phyloP scores from a whole-genome alignment of 2,329 filamentous ascomycete genomes.

The Rutstroemia sydowiana region DNA sequence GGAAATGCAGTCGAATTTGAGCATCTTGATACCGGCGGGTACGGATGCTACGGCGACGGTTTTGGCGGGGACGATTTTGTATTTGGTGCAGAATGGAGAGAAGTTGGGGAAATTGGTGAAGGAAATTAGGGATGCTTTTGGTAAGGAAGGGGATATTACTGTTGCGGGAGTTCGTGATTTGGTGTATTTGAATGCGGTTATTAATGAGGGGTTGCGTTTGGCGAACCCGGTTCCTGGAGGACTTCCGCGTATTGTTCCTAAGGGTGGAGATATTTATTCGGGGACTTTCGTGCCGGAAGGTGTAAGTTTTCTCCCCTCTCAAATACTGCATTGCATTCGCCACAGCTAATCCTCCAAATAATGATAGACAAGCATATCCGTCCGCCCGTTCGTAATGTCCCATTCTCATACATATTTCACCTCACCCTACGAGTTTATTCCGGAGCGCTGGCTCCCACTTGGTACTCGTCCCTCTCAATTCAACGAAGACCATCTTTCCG shows the following conservation, averaged over 20 bases:
- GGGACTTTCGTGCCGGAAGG: background rate
- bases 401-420: background rate
- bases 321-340: too few relatives aligned
- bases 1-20: background rate
- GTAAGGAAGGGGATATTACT: background rate
- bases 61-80: background rate
- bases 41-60: background rate
- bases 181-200: slow-evolving; percentile 13
- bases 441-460: background rate
- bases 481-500: background rate
- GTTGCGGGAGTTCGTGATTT: background rate
- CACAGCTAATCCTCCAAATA: background rate
- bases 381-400: background rate
- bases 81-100: background rate
- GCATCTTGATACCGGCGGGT: background rate
- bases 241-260: slow-evolving; percentile 30
- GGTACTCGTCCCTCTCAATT: background rate
- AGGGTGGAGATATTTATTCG: background rate
- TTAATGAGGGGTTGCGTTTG: slow-evolving; percentile 17
- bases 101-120: background rate
- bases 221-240: slow-evolving; percentile 11
- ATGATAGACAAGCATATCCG: background rate
- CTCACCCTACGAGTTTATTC: background rate
- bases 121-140: background rate
- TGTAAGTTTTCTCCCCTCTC: background rate